Base-by-base conservation (phyloP, 2,329 filamentous ascomycete genomes). In the Pyricularia grisea region DNA sequence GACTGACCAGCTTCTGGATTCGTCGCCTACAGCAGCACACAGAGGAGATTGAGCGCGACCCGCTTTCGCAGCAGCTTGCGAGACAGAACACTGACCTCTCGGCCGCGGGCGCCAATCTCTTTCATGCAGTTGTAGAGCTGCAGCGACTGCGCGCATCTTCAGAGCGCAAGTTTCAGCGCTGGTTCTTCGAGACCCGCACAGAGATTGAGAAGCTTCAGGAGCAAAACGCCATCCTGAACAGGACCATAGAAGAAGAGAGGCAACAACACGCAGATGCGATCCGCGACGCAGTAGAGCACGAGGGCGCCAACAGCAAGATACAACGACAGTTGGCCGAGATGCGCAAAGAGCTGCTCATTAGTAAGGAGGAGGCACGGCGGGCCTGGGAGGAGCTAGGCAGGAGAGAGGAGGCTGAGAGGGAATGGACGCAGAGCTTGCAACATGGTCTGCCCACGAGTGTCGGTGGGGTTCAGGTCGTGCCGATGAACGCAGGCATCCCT, bases 381-480 rank as follows among this genome's bases (percentile, higher is more conserved):
- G 95, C 95, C 1, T 99, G 95, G 95, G 95, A 99, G 80, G 95
- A 98, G 79, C 87, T 99, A 1, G 95, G 95, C 28, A 87, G 94
- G 67, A 88, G 93, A 67, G 95, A 98, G 78, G 93, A 97, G 76
- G 92, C 96, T 79, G 94, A 97, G 78, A 88, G 94, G 6, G 94
- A 97, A 72, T 87, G 92, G 65, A 95, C 92, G 1, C 85, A 88
- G 31, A 93, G 92, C n/a, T 82, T 99, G 28, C 90, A 95, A 74
- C 91, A 92, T 71, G 95, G 95, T 7, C 89, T 93, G 70, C 92
- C 94, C 17, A 97, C 93, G 1, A 84, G 96, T 66, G 92, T 99
- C 10, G 93, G 94, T 66, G 94, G 94, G 61, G 93, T 98, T 14
- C 94, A 97, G 76, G 95, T 99, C 14, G 92, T 98, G 23, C 95